Evolutionary conservation across 192 early-diverging fungal genomes (phyloP).

Genomic region (Chytriomyces confervae): DNA sequence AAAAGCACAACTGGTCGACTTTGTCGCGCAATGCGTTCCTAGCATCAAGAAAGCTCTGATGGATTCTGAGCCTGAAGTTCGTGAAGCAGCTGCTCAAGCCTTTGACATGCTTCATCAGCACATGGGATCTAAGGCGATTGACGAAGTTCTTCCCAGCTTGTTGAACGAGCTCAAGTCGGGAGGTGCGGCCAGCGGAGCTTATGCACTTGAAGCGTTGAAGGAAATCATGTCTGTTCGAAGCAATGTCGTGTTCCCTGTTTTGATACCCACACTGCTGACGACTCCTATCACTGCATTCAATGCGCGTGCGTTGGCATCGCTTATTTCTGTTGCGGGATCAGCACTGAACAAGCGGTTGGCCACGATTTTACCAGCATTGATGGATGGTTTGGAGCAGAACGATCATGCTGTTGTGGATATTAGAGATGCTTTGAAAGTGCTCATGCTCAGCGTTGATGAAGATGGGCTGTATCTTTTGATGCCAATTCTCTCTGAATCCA

Average conservation of each 20-base stretch:
- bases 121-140: constrained; percentile 90
- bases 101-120: constrained; percentile 94
- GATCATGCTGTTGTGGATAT: constrained; percentile 73
- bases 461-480: constrained; percentile 83
- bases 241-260: constrained; percentile 96
- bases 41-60: constrained; percentile 84
- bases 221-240: constrained; percentile 98
- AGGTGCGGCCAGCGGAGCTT: constrained; percentile 32
- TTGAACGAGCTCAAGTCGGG: constrained; percentile 73
- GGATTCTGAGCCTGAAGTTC: constrained; percentile 83
- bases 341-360: constrained; percentile 83
- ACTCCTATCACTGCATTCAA: constrained; percentile 90
- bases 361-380: constrained; percentile 79
- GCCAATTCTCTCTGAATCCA: constrained; percentile 75
- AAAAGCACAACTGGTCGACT: constrained; percentile 78
- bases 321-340: constrained; percentile 89
- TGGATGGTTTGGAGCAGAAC: constrained; percentile 75
- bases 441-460: constrained; percentile 78
- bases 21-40: constrained; percentile 83
- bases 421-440: constrained; percentile 71
- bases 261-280: constrained; percentile 92
- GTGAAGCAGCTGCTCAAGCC: constrained; percentile 90
- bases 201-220: constrained; percentile 93
- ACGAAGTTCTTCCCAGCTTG: constrained; percentile 88
- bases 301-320: constrained; percentile 83